phyloP scores from a whole-genome alignment of 2,329 filamentous ascomycete species.

The Periconia macrospinosa region DNA sequence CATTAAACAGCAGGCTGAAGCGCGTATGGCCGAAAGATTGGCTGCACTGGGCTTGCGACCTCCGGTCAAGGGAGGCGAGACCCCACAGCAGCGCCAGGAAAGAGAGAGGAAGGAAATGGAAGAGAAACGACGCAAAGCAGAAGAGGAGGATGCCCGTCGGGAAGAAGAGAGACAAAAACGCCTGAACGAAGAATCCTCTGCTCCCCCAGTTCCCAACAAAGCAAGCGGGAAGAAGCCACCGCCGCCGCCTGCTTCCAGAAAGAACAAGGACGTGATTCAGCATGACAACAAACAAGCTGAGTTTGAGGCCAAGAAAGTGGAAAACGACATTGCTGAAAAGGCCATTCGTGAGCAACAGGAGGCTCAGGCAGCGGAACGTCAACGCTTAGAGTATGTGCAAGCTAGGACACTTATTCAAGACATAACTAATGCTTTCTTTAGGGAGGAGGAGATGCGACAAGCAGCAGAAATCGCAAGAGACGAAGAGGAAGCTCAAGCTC shows the following conservation, averaged over 20 bases:
- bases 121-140: constrained; percentile 82
- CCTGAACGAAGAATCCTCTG: constrained; percentile 73
- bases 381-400: constrained; percentile 77
- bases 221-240: constrained; percentile 59
- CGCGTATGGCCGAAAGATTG: constrained; percentile 93
- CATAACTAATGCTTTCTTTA: constrained; percentile 46
- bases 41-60: constrained; percentile 91
- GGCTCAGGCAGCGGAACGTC: constrained; percentile 72
- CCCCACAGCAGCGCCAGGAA: constrained; percentile 79
- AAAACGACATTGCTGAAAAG: constrained; percentile 56
- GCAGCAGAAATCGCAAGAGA: constrained; percentile 81
- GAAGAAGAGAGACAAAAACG: constrained; percentile 85
- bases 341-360: constrained; percentile 70
- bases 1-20: constrained; percentile 95
- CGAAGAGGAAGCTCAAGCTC: constrained; percentile 77
- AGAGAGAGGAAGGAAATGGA: constrained; percentile 86
- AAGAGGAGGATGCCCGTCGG: constrained; percentile 88
- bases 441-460: constrained; percentile 71
- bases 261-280: constrained; percentile 61
- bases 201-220: constrained; percentile 58
- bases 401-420: constrained; percentile 6
- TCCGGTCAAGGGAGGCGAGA: constrained; percentile 77
- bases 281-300: constrained; percentile 60
- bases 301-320: constrained; percentile 59
- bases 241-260: constrained; percentile 72